Evolutionary conservation across 1,139 yeast species (phyloP), one percentile per base, ranked within the genome.

Genomic region (Pichia sp.): DNA sequence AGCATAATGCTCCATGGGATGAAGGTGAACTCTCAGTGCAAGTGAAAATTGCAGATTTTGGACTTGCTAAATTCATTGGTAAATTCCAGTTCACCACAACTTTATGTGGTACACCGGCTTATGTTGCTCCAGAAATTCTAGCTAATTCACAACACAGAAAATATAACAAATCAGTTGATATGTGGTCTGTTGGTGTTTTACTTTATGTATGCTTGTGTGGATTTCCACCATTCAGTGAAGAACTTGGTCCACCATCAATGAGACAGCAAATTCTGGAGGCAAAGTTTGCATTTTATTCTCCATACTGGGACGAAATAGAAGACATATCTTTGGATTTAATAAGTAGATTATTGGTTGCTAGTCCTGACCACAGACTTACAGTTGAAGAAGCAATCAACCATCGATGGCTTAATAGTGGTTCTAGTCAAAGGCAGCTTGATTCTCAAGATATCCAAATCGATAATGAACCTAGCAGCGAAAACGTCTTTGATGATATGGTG

Each of bases 221-320:
- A 1, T 86, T 86, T 57, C 94, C 93, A 3, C 95, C 95, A 0
- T 86, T 86, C 59, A 83, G 89, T 60, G 93, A 85, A 46, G 93
- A 85, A 55, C 64, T 85, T 46, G 91, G 83, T 0, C 94, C 94
- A 8, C 93, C 93, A 7, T 72, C 75, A 34, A 83, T 85, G 87
- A 76, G 79, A 55, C 88, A 85, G 45, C 94, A 85, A 62, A 85
- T 85, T 42, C 59, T 82, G 17, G 67, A 70, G 24, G 93, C 85
- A 0, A 76, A 74, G 53, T 85, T 74, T 66, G 90, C 90, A 1
- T 85, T 85, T 60, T 85, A 81, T 60, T 79, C 88, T 2, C 94
- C 94, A 0, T 85, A 82, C 60, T 85, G 91, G 87, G 94, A 85
- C 63, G 75, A 75, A 1, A 80, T 85, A 17, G 73, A 72, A 39